Base-by-base conservation (phyloP, 106 monocot species). In the Acorus calamus region DNA sequence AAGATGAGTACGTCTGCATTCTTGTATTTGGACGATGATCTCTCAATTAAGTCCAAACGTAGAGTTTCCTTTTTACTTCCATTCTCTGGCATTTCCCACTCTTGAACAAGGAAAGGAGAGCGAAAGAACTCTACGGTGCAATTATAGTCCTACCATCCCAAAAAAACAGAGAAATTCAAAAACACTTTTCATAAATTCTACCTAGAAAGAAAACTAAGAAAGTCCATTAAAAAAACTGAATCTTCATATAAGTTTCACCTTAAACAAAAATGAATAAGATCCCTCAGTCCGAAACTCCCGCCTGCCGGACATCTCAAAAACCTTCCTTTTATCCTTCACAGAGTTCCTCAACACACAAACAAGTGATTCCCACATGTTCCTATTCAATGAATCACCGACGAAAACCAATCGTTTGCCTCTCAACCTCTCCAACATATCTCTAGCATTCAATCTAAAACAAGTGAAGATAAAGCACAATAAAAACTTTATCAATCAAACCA, bases 281-380 rank as follows among this genome's bases (percentile, higher is more conserved):
- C 66, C 70, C 4, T 72, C 69, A 6, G 68, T 51, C 49, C 49
- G 59, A 59, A 81, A 81, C 49, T 77, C 72, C 5, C 51, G 57
- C 59, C 62, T 73, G 4, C 77, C 81, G 0, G 77, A 64, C 3
- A 74, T 55, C 44, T 81, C 77, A 5, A 59, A 52, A 5, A 66
- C 69, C 8, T 43, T 5, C 4, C 10, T 7, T 62, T 73, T 70
- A 52, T 70, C 8, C 7, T 47, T 3, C 11, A 70, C 49, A 11
- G 73, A 69, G 7, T 66, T 55, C 54, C 76, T 59, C 9, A 81
- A 62, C 8, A 77, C 70, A 70, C 81, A 81, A 56, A 70, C 65
- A 3, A 81, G 77, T 3, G 77, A 81, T 43, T 77, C 76, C 81
- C 81, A 81, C 81, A 81, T 81, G 52, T 81, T 81, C 11, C 81